Percentiles rank a stretch among this genome's conserved stretches.
These are phyloP conservation scores for Magnaporthiopsis rhizophila DNA, from an alignment of 2,329 filamentous ascomycete species.

Conservation along the genomic window DNA sequence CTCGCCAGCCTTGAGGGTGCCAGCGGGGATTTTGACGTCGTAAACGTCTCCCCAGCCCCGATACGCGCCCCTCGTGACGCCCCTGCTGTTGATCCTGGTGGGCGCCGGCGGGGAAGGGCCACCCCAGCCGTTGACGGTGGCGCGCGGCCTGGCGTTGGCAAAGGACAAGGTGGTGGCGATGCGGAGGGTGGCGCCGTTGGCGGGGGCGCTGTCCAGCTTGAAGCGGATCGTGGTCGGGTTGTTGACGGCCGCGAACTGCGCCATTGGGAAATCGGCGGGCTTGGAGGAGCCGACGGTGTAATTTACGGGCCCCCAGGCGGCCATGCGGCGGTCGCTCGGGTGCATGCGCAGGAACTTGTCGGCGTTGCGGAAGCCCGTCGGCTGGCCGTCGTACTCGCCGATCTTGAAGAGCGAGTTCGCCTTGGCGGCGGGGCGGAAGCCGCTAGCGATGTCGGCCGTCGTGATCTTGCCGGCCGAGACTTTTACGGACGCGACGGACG, in stretches of 20 bases:
- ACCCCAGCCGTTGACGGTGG: constrained; percentile 47
- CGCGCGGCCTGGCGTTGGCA: constrained; percentile 48
- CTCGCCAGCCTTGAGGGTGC: constrained; percentile 47
- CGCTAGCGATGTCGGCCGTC: constrained; percentile 39
- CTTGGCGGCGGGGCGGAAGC: constrained; percentile 30
- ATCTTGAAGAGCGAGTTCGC: constrained; percentile 51
- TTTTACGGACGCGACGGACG: constrained; percentile 32
- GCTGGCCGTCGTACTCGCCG: constrained; percentile 57
- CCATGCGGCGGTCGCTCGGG: constrained; percentile 47
- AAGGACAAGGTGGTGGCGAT: constrained; percentile 59
- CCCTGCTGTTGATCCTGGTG: constrained; percentile 55
- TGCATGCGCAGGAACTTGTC: constrained; percentile 62
- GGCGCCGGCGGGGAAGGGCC: constrained; percentile 43
- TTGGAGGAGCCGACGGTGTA: constrained; percentile 52
- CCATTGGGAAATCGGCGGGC: constrained; percentile 54
- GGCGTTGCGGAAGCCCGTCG: constrained; percentile 57
- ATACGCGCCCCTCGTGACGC: constrained; percentile 59
- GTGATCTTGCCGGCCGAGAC: constrained; percentile 44
- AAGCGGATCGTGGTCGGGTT: constrained; percentile 53
- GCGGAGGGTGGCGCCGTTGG: constrained; percentile 48
- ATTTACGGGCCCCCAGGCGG: constrained; percentile 49
- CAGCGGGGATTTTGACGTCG: constrained; percentile 49
- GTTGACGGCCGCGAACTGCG: constrained; percentile 53
- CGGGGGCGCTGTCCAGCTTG: constrained; percentile 40
- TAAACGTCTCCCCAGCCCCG: constrained; percentile 57